These are phyloP conservation scores for Blepharisma japonicum DNA, from an alignment of 73 alveolate species.

Conservation along the genomic window DNA sequence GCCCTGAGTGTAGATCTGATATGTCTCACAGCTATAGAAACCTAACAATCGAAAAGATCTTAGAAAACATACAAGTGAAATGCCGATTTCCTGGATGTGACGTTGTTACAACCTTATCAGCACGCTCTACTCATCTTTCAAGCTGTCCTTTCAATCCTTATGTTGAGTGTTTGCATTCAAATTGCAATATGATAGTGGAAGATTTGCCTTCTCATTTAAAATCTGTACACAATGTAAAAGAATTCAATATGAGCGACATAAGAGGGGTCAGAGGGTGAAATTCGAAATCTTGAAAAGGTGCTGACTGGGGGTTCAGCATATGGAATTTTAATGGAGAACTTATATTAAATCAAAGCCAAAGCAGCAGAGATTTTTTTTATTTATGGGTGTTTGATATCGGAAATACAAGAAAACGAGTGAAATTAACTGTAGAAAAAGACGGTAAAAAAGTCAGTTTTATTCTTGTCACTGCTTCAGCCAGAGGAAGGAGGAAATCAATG, in stretches of 20 bases:
- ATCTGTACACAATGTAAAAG: not conserved
- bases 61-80: not conserved
- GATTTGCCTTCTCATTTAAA: not conserved
- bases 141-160: not conserved
- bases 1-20: not conserved
- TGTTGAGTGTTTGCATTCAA: not conserved
- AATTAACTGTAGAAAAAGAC: not conserved
- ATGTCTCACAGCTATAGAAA: not conserved
- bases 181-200: not conserved
- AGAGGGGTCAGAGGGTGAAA: not conserved
- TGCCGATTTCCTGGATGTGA: not conserved
- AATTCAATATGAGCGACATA: not conserved
- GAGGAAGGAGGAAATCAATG: not conserved
- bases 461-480: not conserved
- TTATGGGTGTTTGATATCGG: not conserved
- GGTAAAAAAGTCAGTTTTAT: not conserved
- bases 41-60: not conserved
- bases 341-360: not conserved
- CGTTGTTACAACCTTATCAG: not conserved
- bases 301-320: constrained; percentile 16
- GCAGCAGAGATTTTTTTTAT: not conserved
- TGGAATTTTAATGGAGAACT: constrained; percentile 7
- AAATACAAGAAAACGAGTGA: not conserved
- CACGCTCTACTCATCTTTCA: not conserved
- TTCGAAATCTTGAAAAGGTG: not conserved